Base-by-base conservation (phyloP, 768 basidiomycete genomes). In the Mycena indigotica region DNA sequence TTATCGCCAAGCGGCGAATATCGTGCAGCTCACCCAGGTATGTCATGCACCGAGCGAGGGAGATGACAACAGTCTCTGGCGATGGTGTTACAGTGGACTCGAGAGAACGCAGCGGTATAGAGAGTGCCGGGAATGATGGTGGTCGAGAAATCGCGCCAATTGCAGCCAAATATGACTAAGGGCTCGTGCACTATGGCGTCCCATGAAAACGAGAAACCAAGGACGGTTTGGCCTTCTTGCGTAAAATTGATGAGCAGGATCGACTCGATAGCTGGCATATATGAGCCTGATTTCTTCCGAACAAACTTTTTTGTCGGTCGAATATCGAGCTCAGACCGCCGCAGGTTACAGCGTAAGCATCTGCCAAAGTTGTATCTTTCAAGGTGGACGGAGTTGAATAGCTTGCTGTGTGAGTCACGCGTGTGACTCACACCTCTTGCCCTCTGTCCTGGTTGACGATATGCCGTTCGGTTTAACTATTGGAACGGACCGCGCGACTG, bases 401-500 rank as follows among this genome's bases (percentile, higher is more conserved):
- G n/a, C n/a, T n/a, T n/a, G n/a, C n/a, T n/a, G n/a, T n/a, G n/a
- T n/a, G n/a, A n/a, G n/a, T n/a, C n/a, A 10, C n/a, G n/a, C 35
- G n/a, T n/a, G 35, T 38, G 35, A 38, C 35, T 38, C 35, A 10
- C n/a, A 10, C 35, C 35, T 10, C 35, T 38, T 38, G 10, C 12
- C 35, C n/a, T n/a, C n/a, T 38, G 35, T 10, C 35, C 41, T 15
- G 15, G 50, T 50, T 55, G n/a, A 57, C 55, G 28, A 90, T 89
- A n/a, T n/a, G 88, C 76, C 85, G 23, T 91, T 90, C 66, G 88
- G 87, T 70, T 80, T 91, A 41, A 86, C 83, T 41, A 90, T 91
- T 71, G 85, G 86, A 56, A 91, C 89, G 63, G 89, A 91, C 63
- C 86, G 89, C 60, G 88, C 90, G 12, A 76, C 73, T 45, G 75